Evolutionary conservation across 805 yeast species (phyloP).

Genomic region (Ogataea saltuana): DNA sequence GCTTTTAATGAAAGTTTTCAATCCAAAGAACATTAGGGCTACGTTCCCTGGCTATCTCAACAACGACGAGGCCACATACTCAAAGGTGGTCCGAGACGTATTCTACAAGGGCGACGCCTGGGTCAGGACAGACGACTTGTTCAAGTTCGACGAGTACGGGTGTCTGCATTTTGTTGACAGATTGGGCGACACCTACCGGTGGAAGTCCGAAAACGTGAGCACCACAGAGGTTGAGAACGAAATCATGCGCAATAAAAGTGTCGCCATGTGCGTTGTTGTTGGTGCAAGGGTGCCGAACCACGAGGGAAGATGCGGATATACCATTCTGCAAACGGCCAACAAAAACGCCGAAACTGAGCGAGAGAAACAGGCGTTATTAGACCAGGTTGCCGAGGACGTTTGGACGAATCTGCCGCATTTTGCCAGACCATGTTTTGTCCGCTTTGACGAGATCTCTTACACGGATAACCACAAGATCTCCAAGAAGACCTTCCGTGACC

Average conservation of each 20-base stretch:
- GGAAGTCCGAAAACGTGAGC: slow-evolving; percentile 95
- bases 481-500: slow-evolving; percentile 67
- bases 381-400: slow-evolving; percentile 39
- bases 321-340: slow-evolving; percentile 57
- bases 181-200: slow-evolving; percentile 91
- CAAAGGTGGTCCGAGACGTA: slow-evolving; percentile 72
- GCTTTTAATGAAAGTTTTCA: slow-evolving; percentile 71
- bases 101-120: slow-evolving; percentile 87
- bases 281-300: slow-evolving; percentile 83
- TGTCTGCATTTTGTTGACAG: slow-evolving; percentile 85
- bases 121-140: slow-evolving; percentile 85
- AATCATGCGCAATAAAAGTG: slow-evolving; percentile 45
- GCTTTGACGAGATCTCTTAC: slow-evolving; percentile 63
- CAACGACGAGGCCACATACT: slow-evolving; percentile 73
- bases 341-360: slow-evolving; percentile 32
- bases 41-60: slow-evolving; percentile 91
- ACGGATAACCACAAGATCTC: slow-evolving; percentile 84
- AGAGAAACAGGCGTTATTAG: slow-evolving; percentile 38
- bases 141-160: slow-evolving; percentile 66
- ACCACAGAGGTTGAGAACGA: slow-evolving; percentile 91
- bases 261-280: slow-evolving; percentile 79
- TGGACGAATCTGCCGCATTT: slow-evolving; percentile 65
- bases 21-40: slow-evolving; percentile 59
- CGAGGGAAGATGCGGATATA: slow-evolving; percentile 95
- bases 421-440: slow-evolving; percentile 82